phyloP scores from a whole-genome alignment of 768 basidiomycete genomes.

The Termitomyces sp. region DNA sequence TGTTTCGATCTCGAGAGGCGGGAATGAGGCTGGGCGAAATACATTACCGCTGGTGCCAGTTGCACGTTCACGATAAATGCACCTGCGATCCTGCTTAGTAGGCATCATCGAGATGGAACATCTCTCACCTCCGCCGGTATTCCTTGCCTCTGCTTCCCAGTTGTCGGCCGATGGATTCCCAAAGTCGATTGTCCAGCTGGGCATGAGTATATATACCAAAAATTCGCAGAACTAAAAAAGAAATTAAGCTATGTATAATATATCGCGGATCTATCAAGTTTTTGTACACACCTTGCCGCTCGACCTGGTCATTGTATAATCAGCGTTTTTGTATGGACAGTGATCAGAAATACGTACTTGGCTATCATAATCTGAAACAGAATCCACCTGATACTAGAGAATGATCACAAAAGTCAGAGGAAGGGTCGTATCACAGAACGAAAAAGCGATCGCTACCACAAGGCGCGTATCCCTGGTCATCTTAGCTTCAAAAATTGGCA shows the following conservation, averaged over 20 bases:
- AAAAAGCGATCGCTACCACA: constrained; percentile 5
- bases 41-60: constrained; percentile 31
- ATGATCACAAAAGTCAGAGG: background rate
- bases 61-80: constrained; percentile 34
- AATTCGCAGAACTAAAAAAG: constrained; percentile 9
- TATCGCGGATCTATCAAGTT: background rate
- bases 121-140: constrained; percentile 44
- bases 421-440: background rate
- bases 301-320: constrained; percentile 1
- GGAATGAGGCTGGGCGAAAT: constrained; percentile 49
- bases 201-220: constrained; percentile 28
- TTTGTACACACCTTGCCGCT: constrained; percentile 8
- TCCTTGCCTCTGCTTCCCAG: constrained; percentile 37
- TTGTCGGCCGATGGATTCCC: constrained; percentile 32
- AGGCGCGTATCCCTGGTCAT: constrained; percentile 10
- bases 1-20: constrained; percentile 23
- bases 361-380: constrained; percentile 7
- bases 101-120: background rate
- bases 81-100: constrained; percentile 25
- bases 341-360: background rate
- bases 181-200: constrained; percentile 29
- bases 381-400: constrained; percentile 14
- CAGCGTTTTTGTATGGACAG: background rate
- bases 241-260: background rate
- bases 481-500: constrained; percentile 14